Conservation (phyloP, 1,284 basidiomycete genomes). For the Rhodotorula sp. region DNA sequence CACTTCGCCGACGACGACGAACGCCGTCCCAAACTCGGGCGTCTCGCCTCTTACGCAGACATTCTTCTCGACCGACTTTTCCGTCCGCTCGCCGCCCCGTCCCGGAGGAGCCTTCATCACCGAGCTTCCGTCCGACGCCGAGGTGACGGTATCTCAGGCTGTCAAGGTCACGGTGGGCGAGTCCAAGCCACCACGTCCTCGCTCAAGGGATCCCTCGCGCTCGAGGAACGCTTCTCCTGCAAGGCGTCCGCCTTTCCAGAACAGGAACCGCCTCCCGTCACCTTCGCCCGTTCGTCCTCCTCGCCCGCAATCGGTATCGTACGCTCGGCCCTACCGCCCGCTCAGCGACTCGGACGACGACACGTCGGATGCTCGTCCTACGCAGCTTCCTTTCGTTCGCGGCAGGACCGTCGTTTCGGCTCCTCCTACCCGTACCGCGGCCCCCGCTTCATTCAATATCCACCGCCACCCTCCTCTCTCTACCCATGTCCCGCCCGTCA, state of each 20-base stretch:
- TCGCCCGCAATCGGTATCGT: neutral
- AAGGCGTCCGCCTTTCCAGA: too few species aligned
- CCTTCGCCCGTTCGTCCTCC: neutral
- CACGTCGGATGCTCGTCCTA: too few species aligned
- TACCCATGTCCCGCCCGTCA: too few species aligned
- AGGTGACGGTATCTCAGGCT: neutral
- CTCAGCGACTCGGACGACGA: neutral
- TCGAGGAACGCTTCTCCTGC: too few species aligned
- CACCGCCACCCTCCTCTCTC: too few species aligned
- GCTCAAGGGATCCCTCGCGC: neutral
- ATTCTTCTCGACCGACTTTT: conserved; percentile 18
- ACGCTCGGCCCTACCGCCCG: neutral
- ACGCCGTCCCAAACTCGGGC: conserved; percentile 9
- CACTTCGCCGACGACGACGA: conserved; percentile 10
- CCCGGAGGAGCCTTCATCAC: conserved; percentile 7
- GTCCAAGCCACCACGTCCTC: neutral
- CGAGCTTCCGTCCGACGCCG: conserved; percentile 19
- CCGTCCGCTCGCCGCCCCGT: conserved; percentile 3
- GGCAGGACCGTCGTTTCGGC: conserved; percentile 15
- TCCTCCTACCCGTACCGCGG: neutral
- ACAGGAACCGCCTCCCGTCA: neutral
- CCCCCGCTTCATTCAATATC: neutral
- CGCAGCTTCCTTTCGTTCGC: conserved; percentile 4
- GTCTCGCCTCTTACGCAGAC: conserved; percentile 22
- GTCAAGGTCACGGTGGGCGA: neutral